Base-by-base conservation (phyloP, 177 flowering plant species). In the Vitis hybrid region DNA sequence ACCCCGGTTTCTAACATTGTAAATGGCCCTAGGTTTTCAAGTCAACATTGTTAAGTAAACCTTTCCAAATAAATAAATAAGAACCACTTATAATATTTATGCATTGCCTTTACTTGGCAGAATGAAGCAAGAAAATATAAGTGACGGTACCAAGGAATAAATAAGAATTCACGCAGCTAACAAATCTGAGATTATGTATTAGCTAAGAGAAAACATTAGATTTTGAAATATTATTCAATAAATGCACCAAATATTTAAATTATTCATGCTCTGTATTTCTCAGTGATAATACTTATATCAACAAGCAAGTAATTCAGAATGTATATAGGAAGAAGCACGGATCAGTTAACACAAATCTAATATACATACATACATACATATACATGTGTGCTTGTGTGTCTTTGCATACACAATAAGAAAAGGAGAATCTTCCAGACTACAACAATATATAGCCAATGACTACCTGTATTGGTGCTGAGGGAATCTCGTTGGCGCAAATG, bases 381-480 rank as follows among this genome's bases (percentile, higher is more conserved):
- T 22, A 22, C 26, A 22, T 22, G 26, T 22, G 26, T 22, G 26
- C 26, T 22, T 22, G 69, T 14, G 20, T 33, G 45, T 33, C 51
- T 33, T 13, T 15, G 51, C 3, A 3, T 8, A 64, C 50, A 65
- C 45, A 15, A 3, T 51, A n/a, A 51, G 12, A 29, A 14, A 19
- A 13, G 67, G 16, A 50, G 48, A 26, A 51, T 26, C 16, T 19
- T 53, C 56, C 22, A 45, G 9, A 45, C 0, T 7, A 26, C 14
- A 8, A 45, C 52, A 45, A n/a, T 16, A 8, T 11, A 9, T 49
- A 20, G n/a, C 57, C 9, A 12, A 51, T 2, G 52, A 58, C 14
- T 73, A 81, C 86, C 84, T 79, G 67, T 55, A 72, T 59, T 61
- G 67, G 61, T 53, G 49, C n/a, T 72, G 59, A 39, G 63, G 62